Conservation (phyloP, 2,329 filamentous ascomycete species). For the Triangularia setosa region DNA sequence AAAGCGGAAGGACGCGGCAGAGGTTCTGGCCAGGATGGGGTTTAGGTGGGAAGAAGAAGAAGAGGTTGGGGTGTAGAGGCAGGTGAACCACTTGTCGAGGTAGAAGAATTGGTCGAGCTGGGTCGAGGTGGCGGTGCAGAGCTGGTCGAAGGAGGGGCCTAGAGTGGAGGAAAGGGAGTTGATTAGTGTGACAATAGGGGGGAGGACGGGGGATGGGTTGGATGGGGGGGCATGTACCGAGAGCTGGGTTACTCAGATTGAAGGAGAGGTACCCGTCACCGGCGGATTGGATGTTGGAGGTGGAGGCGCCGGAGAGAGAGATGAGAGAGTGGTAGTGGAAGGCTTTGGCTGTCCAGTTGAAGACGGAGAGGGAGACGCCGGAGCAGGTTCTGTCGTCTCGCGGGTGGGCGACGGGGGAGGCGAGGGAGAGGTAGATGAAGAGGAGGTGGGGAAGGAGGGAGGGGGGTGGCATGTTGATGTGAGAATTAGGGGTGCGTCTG, state of each 20-base stretch:
- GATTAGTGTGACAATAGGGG: too few relatives aligned
- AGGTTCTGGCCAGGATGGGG: constrained; percentile 14
- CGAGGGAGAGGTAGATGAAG: neutral
- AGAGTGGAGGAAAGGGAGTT: too few relatives aligned
- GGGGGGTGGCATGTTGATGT: neutral
- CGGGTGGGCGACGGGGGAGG: neutral
- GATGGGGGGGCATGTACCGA: too few relatives aligned
- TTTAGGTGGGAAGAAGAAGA: neutral
- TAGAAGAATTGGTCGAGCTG: constrained; percentile 43
- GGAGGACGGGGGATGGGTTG: too few relatives aligned
- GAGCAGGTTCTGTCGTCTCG: constrained; percentile 24
- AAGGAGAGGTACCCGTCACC: constrained; percentile 39
- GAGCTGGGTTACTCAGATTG: too few relatives aligned
- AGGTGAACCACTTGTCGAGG: constrained; percentile 39
- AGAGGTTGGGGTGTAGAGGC: constrained; percentile 21
- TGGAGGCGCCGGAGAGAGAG: constrained; percentile 39
- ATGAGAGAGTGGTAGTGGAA: constrained; percentile 43
- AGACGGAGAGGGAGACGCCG: constrained; percentile 26
- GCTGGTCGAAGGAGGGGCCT: constrained; percentile 26
- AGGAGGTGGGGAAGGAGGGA: neutral
- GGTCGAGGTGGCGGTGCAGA: constrained; percentile 38
- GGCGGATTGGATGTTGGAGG: constrained; percentile 39
- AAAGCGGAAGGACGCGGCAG: constrained; percentile 7
- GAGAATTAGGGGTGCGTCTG: neutral
- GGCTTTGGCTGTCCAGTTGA: constrained; percentile 37